Evolutionary conservation across 768 basidiomycete species (phyloP).

Genomic region (Leccinellum luteum): DNA sequence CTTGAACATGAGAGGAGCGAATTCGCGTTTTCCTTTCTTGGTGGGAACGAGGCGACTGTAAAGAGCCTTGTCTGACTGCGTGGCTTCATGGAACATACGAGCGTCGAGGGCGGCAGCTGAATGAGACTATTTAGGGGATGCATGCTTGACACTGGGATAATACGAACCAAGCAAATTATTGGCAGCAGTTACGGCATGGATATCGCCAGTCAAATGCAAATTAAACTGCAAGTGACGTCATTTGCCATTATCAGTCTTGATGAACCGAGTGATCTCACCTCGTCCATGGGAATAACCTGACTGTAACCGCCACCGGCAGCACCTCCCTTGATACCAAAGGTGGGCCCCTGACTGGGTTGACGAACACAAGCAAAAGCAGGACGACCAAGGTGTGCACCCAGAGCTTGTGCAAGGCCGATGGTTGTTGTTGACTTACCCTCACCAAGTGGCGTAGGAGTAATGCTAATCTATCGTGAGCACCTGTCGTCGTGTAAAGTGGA

Average conservation of each 20-base stretch:
- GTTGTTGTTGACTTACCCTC: slow-evolving; percentile 99
- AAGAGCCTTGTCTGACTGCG: slow-evolving; percentile 92
- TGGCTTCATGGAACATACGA: slow-evolving; percentile 96
- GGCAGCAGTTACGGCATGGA: slow-evolving; percentile 95
- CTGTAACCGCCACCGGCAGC: slow-evolving; percentile 98
- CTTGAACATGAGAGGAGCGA: slow-evolving; percentile 94
- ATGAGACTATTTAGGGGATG: slow-evolving; percentile 2
- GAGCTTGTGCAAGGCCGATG: slow-evolving; percentile 92
- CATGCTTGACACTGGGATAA: neutral
- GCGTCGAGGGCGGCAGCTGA: slow-evolving; percentile 96
- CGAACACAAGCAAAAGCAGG: slow-evolving; percentile 95
- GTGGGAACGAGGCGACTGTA: slow-evolving; percentile 89
- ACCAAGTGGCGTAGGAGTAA: slow-evolving; percentile 94
- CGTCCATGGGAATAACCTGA: slow-evolving; percentile 99
- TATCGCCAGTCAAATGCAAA: slow-evolving; percentile 93
- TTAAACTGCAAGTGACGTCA: slow-evolving; percentile 65
- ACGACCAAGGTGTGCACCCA: slow-evolving; percentile 91
- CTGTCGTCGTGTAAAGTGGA: neutral
- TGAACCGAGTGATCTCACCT: slow-evolving; percentile 43
- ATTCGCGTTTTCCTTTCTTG: slow-evolving; percentile 93
- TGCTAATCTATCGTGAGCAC: slow-evolving; percentile 41
- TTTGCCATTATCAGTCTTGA: neutral
- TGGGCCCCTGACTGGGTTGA: slow-evolving; percentile 97
- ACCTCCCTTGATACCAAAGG: slow-evolving; percentile 98
- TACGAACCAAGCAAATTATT: slow-evolving; percentile 87